Percentiles rank a stretch among this genome's conserved stretches.
These are phyloP conservation scores for Bertia moriformis DNA, from an alignment of 2,329 filamentous ascomycete species.

Conservation along the genomic window DNA sequence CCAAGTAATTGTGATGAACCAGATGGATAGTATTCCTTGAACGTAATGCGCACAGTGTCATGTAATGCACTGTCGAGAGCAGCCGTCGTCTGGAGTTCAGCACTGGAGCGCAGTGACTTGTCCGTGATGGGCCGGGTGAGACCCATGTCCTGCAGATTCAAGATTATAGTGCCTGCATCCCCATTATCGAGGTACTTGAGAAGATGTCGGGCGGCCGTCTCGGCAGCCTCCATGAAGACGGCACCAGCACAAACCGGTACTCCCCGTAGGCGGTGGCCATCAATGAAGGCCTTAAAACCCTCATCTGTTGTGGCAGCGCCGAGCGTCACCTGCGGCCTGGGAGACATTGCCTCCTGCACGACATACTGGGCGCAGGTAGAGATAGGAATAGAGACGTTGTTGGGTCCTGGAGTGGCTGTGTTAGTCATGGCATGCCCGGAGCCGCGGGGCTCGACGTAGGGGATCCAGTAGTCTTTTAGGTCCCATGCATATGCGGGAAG, in stretches of 20 bases:
- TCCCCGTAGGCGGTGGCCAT: too few relatives aligned
- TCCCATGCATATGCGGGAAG: constrained; percentile 11
- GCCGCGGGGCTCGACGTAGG: constrained; percentile 10
- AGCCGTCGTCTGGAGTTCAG: neutral
- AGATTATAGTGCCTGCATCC: too few relatives aligned
- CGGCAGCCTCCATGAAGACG: too few relatives aligned
- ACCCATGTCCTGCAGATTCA: constrained; percentile 11
- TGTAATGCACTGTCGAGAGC: too few relatives aligned
- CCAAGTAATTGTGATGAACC: neutral
- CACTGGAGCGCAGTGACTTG: neutral
- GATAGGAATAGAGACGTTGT: neutral
- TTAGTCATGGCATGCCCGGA: constrained; percentile 4
- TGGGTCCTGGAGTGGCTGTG: neutral
- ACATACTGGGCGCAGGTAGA: constrained; percentile 1
- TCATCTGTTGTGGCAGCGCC: constrained; percentile 10
- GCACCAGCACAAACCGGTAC: too few relatives aligned
- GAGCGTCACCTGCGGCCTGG: constrained; percentile 3
- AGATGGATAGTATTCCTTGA: neutral
- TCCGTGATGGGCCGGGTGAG: constrained; percentile 9
- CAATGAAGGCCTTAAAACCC: constrained; percentile 7
- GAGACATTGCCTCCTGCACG: constrained; percentile 5
- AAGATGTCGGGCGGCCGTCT: too few relatives aligned
- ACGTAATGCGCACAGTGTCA: too few relatives aligned
- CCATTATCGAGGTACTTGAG: too few relatives aligned
- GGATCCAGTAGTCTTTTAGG: constrained; percentile 13